phyloP scores from a whole-genome alignment of 1,284 basidiomycete genomes.

The Leccinum griseonigrum region DNA sequence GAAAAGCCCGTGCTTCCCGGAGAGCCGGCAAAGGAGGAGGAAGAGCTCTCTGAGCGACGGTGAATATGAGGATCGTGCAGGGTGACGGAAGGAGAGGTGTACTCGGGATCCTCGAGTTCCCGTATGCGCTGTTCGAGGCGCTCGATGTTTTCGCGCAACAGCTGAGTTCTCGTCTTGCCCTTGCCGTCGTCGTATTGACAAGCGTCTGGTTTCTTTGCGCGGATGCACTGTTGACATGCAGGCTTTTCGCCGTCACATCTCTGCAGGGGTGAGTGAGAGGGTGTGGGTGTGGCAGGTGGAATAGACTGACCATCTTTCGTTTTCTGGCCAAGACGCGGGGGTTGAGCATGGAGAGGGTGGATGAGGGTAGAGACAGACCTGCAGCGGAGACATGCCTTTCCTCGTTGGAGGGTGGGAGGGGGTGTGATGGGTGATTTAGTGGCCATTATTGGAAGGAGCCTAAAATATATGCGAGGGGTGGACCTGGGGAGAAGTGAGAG shows the following conservation, averaged over 20 bases:
- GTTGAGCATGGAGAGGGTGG: conserved; percentile 12
- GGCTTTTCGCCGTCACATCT: conserved; percentile 60
- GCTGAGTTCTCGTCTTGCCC: conserved; percentile 61
- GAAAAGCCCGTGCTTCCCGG: conserved; percentile 57
- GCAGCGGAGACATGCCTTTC: conserved; percentile 38
- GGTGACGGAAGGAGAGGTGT: conserved; percentile 49
- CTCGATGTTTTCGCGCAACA: conserved; percentile 56
- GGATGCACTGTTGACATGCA: conserved; percentile 57
- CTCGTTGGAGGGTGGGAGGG: conserved; percentile 33
- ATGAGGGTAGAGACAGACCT: conserved; percentile 15
- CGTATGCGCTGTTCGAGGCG: conserved; percentile 55
- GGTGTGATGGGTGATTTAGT: conserved; percentile 31
- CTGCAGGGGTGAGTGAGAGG: conserved; percentile 31
- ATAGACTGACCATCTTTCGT: conserved; percentile 69
- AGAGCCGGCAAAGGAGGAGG: conserved; percentile 58
- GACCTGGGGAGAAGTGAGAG: neutral
- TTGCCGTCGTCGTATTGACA: conserved; percentile 67
- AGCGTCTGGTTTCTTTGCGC: conserved; percentile 55
- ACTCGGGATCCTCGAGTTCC: conserved; percentile 61
- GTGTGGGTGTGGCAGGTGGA: neutral
- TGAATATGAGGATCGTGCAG: conserved; percentile 52
- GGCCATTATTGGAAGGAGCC: conserved; percentile 31
- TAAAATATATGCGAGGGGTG: neutral
- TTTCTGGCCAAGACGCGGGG: conserved; percentile 44
- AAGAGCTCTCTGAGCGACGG: conserved; percentile 56